These are phyloP conservation scores for Lachancea mirantina DNA, from an alignment of 805 yeast species.

Conservation along the genomic window DNA sequence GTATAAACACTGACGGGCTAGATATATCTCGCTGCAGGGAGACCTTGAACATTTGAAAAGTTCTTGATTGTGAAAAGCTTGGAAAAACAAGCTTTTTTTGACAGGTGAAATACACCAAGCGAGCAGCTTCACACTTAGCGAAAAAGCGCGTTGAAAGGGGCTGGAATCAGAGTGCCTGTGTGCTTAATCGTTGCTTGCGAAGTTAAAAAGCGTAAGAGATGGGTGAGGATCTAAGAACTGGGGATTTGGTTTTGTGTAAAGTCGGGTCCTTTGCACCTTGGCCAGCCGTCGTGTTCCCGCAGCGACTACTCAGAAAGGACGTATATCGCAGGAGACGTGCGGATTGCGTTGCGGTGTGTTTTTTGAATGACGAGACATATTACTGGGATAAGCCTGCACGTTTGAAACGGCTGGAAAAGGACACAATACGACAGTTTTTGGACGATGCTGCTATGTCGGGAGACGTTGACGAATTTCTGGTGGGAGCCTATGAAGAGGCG, in stretches of 20 bases:
- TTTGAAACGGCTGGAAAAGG: conserved; percentile 15
- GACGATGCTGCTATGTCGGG: conserved; percentile 10
- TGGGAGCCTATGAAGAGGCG: conserved; percentile 27
- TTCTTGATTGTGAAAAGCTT: too few species aligned
- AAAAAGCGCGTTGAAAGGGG: neutral
- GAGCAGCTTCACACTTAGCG: too few species aligned
- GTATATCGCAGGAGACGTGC: conserved; percentile 23
- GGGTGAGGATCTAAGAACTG: conserved; percentile 20
- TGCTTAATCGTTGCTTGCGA: neutral
- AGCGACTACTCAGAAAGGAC: conserved; percentile 24
- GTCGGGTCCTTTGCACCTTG: conserved; percentile 32
- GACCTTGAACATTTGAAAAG: too few species aligned
- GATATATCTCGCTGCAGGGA: too few species aligned
- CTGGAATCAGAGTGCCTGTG: too few species aligned
- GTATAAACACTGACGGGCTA: too few species aligned
- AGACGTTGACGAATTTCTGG: conserved; percentile 14
- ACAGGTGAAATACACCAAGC: too few species aligned
- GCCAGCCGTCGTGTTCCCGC: conserved; percentile 33
- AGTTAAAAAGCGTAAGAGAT: conserved; percentile 5
- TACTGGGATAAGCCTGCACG: conserved; percentile 29
- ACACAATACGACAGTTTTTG: conserved; percentile 15
- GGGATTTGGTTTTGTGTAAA: conserved; percentile 30
- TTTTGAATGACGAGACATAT: conserved; percentile 31
- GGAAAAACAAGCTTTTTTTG: too few species aligned
- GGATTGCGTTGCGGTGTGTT: conserved; percentile 26